phyloP scores from a whole-genome alignment of 2,329 filamentous ascomycete genomes.

The Macrophomina tecta region DNA sequence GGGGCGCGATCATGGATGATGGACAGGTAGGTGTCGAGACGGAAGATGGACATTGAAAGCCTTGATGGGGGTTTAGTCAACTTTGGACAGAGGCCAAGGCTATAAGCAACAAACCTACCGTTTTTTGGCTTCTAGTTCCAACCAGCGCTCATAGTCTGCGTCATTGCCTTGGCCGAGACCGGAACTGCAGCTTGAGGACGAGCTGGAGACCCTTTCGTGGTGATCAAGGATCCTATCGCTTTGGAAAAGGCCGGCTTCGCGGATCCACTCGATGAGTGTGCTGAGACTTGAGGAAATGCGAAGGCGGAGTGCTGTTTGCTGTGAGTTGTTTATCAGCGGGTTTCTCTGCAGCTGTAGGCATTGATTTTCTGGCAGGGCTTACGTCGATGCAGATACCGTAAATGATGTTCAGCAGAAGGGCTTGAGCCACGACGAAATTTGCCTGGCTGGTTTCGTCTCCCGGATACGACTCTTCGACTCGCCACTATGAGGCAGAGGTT shows the following conservation, averaged over 20 bases:
- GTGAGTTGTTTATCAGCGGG: background rate
- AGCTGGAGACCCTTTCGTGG: background rate
- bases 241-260: slow-evolving; percentile 16
- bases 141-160: background rate
- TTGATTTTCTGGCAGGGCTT: background rate
- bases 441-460: background rate
- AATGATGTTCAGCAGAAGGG: slow-evolving; percentile 3
- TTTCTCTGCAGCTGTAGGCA: background rate
- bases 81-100: background rate
- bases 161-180: background rate
- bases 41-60: background rate
- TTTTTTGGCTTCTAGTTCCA: background rate
- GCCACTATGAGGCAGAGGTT: background rate
- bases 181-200: background rate
- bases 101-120: background rate
- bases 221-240: background rate
- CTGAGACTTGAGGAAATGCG: background rate
- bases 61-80: background rate
- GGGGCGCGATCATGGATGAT: slow-evolving; percentile 3
- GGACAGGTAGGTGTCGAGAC: slow-evolving; percentile 5
- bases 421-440: slow-evolving; percentile 1
- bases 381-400: slow-evolving; percentile 11
- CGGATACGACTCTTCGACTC: background rate
- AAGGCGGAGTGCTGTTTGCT: background rate
- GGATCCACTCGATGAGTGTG: slow-evolving; percentile 10